Evolutionary conservation across 208 protist species (phyloP), one percentile per base, ranked within the genome.

Genomic region (Leishmania tarentolae): DNA sequence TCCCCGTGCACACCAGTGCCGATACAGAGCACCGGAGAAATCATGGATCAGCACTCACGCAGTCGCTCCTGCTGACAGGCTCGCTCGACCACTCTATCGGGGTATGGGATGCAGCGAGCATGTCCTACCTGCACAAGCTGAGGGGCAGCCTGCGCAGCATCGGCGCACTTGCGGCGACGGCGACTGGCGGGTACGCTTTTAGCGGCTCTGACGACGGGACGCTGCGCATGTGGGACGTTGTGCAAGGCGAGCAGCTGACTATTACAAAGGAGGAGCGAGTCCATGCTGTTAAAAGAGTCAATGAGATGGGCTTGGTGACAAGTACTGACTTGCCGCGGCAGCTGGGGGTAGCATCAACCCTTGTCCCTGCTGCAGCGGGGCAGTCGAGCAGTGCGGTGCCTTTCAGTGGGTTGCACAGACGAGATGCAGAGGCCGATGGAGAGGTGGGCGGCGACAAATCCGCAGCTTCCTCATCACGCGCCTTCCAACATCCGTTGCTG

Each of bases 181-280:
- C 44, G 0, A 86, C 83, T 68, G 91, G 93, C 59, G 86, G 79
- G 52, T 95, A 91, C 78, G 84, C 83, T 28, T 89, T 96, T 80
- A 94, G 90, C 74, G 93, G 91, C 24, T 77, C 83, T n/a, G 90
- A 93, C 50, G 91, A 93, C 74, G 93, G 93, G 42, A 84, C 80
- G 24, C 52, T 96, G 24, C 90, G 89, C 44, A 85, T 93, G 84
- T 96, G 93, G 93, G 87, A 87, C 52, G 46, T 91, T 13, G 42
- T 88, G 7, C 86, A 88, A 8, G 88, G 88, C 40, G 76, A 44
- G 6, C 81, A 92, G 82, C 84, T 94, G 31, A 74, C 79, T 19
- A 42, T 91, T 47, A 85, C 83, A 31, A 82, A 65, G 44, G 84
- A 86, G 53, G 85, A 89, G 70, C 80, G 82, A 37, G 83, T 59